Base-by-base conservation (phyloP, 345 rosid genomes). In the Moricandia arvensis region DNA sequence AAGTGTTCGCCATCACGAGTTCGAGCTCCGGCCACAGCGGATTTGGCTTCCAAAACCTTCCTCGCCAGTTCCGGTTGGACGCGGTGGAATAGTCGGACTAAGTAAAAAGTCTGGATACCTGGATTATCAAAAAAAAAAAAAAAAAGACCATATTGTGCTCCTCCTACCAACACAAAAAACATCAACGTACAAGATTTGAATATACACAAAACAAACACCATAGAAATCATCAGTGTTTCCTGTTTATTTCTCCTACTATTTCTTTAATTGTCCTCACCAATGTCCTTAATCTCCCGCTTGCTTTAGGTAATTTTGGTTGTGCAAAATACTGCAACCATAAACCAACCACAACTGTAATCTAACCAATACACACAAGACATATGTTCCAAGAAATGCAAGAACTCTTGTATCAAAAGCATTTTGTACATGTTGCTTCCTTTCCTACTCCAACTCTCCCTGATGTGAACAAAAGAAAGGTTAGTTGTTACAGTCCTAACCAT, bases 351-450 rank as follows among this genome's bases (percentile, higher is more conserved):
- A 24, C 34, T 76, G 0, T 37, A 61, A 0, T 7, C 2, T 5
- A 6, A 7, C 24, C 7, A 1, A 37, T 8, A 17, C 45, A 18
- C 37, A 27, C n/a, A 13, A 75, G 12, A 21, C 8, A 58, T 11
- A 47, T 0, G 18, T 29, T 31, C 61, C 17, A 41, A 35, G 11
- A 38, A 43, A 69, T 6, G 30, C 35, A 35, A 69, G 29, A 51
- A 38, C 45, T 37, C 35, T 2, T 26, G 5, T 0, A 11, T 34
- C 24, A 57, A 30, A 69, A 63, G 65, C 37, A 1, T 16, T 13
- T 68, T 27, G n/a, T 74, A 88, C 96, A 91, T 88, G 93, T 71
- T 87, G 96, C 78, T 87, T n/a, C n/a, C n/a, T n/a, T n/a, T n/a
- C n/a, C n/a, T n/a, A n/a, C 83, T 93, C 90, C 15, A 85, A 71